These are phyloP conservation scores for Nannizziopsis barbatae DNA, from an alignment of 2,329 filamentous ascomycete species.

Conservation along the genomic window DNA sequence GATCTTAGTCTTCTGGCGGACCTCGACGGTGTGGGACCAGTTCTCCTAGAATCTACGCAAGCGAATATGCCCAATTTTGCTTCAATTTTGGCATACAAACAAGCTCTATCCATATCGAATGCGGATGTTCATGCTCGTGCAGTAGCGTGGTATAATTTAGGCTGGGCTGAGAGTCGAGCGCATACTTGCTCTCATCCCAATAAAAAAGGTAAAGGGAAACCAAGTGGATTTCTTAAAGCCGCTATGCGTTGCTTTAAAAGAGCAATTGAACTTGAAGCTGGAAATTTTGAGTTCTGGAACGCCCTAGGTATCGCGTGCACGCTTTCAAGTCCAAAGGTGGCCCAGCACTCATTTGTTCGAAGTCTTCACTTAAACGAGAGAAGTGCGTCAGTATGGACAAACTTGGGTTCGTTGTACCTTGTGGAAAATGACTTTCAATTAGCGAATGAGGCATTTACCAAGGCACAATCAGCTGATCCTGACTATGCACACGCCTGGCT, in stretches of 20 bases:
- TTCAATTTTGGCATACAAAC: slow-evolving; percentile 75
- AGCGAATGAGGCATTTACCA: slow-evolving; percentile 81
- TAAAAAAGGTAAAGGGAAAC: slow-evolving; percentile 39
- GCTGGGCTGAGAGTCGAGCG: slow-evolving; percentile 81
- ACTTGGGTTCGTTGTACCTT: slow-evolving; percentile 76
- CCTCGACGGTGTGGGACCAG: slow-evolving; percentile 52
- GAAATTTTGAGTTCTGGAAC: slow-evolving; percentile 96
- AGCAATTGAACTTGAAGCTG: slow-evolving; percentile 87
- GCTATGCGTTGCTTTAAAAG: slow-evolving; percentile 87
- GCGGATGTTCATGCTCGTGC: slow-evolving; percentile 77
- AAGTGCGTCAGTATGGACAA: slow-evolving; percentile 77
- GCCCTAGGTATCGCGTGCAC: slow-evolving; percentile 85
- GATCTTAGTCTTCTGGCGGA: slow-evolving; percentile 55
- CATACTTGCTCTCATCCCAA: slow-evolving; percentile 52
- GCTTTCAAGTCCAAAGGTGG: slow-evolving; percentile 69
- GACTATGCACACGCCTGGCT: slow-evolving; percentile 91
- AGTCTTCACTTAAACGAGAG: slow-evolving; percentile 88
- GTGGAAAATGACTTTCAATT: slow-evolving; percentile 71
- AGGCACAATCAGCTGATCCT: slow-evolving; percentile 86
- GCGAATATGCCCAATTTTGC: slow-evolving; percentile 52
- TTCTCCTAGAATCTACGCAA: slow-evolving; percentile 29
- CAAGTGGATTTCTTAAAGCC: slow-evolving; percentile 57
- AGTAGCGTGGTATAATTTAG: slow-evolving; percentile 93
- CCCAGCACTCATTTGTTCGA: slow-evolving; percentile 86
- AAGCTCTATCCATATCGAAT: slow-evolving; percentile 61